phyloP scores from a whole-genome alignment of 2,329 filamentous ascomycete genomes.

The Rugonectria rugulosa region DNA sequence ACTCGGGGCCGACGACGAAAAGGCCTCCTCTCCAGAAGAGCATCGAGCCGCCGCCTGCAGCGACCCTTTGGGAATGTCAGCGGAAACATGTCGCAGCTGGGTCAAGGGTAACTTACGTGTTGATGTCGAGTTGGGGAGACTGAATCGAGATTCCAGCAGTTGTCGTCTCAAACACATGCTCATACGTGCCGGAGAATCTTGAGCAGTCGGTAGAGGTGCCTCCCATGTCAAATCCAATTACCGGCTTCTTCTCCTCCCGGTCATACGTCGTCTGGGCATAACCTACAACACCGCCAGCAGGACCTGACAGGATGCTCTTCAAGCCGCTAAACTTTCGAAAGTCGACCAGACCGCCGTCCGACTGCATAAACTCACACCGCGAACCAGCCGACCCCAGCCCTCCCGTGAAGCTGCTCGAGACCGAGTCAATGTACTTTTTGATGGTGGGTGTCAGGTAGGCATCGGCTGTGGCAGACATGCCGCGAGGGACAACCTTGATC shows the following conservation, averaged over 20 bases:
- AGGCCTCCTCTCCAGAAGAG: conserved; percentile 76
- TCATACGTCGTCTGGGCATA: conserved; percentile 79
- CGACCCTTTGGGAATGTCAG: conserved; percentile 53
- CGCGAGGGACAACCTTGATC: conserved; percentile 52
- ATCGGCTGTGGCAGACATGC: conserved; percentile 50
- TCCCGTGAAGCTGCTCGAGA: conserved; percentile 40
- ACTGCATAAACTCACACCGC: conserved; percentile 52
- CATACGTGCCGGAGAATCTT: conserved; percentile 62
- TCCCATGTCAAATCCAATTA: conserved; percentile 78
- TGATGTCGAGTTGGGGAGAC: conserved; percentile 81
- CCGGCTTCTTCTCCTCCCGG: conserved; percentile 68
- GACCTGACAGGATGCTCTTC: conserved; percentile 74
- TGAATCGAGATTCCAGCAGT: conserved; percentile 82
- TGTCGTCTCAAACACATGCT: conserved; percentile 72
- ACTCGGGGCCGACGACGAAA: conserved; percentile 77
- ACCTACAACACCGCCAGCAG: conserved; percentile 80
- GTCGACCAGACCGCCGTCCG: conserved; percentile 59
- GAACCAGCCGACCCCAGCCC: conserved; percentile 41
- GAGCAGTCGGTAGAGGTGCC: conserved; percentile 81
- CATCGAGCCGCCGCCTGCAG: conserved; percentile 75
- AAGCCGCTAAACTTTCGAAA: conserved; percentile 72
- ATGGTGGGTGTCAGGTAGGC: conserved; percentile 52
- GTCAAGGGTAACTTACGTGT: conserved; percentile 57
- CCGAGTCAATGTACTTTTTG: conserved; percentile 42
- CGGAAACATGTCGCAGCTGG: no score